Evolutionary conservation across 768 basidiomycete genomes (phyloP).

Genomic region (Scleroderma citrinum): DNA sequence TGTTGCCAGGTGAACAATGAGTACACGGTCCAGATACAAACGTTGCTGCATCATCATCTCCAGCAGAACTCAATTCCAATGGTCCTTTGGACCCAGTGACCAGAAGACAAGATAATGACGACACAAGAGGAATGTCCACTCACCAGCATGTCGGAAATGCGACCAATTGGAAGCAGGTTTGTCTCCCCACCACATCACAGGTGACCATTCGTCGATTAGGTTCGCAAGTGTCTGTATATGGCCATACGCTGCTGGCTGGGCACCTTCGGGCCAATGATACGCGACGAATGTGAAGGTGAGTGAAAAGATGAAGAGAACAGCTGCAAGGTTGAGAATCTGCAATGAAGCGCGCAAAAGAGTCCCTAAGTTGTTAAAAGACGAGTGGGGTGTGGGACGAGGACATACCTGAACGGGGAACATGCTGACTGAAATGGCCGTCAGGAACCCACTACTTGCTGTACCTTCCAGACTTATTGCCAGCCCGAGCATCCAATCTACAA

Average conservation of each 20-base stretch:
- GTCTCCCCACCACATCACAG: conserved; percentile 27
- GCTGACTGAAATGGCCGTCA: conserved; percentile 14
- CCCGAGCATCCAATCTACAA: conserved; percentile 29
- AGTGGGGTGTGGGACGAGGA: not conserved
- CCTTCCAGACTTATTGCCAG: conserved; percentile 18
- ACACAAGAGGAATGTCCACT: conserved; percentile 1
- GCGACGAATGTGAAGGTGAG: conserved; percentile 12
- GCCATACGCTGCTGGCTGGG: conserved; percentile 28
- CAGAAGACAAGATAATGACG: not conserved
- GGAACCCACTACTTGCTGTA: conserved; percentile 5
- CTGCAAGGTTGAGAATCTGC: conserved; percentile 24
- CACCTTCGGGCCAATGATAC: conserved; percentile 13
- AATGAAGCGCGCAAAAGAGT: not conserved
- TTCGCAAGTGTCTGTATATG: conserved; percentile 30
- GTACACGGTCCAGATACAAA: no score
- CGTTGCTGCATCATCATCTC: no score
- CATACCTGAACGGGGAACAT: conserved; percentile 25
- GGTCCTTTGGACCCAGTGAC: not conserved
- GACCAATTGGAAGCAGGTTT: conserved; percentile 8
- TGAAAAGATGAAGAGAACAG: conserved; percentile 13
- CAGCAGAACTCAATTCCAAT: no score
- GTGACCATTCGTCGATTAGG: conserved; percentile 33
- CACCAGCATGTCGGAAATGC: conserved; percentile 16
- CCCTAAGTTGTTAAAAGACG: not conserved
- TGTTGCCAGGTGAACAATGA: no score